These are phyloP conservation scores for Tagetes patula DNA, from an alignment of 129 eudicot genomes.

Conservation along the genomic window DNA sequence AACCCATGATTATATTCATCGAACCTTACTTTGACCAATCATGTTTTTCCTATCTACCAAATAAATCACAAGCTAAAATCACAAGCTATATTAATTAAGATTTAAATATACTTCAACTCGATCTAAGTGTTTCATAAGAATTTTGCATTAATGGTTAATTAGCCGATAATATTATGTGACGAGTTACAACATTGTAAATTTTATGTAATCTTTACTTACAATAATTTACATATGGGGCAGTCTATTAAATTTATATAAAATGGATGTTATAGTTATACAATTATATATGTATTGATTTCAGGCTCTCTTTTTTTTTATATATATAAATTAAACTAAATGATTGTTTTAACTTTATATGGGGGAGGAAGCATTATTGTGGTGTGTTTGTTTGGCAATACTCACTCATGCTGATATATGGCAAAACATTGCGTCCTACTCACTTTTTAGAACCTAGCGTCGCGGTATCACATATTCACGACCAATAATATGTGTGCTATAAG, in stretches of 20 bases:
- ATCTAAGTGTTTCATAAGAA: neutral
- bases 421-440: neutral
- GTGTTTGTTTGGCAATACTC: constrained; percentile 16
- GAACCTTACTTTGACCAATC: constrained; percentile 27
- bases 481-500: too few relatives aligned
- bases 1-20: constrained; percentile 20
- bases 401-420: constrained; percentile 26
- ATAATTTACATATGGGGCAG: too few relatives aligned
- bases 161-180: too few relatives aligned
- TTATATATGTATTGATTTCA: neutral
- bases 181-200: too few relatives aligned
- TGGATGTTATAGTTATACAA: constrained; percentile 1
- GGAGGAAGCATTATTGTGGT: constrained; percentile 19
- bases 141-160: too few relatives aligned
- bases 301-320: neutral
- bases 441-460: neutral
- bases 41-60: constrained; percentile 14
- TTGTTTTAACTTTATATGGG: constrained; percentile 20
- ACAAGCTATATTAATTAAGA: neutral
- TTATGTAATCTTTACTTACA: too few relatives aligned
- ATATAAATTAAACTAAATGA: neutral
- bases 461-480: neutral
- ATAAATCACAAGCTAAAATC: neutral
- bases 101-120: neutral
- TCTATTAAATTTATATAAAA: neutral